Percentiles rank a stretch among this genome's conserved stretches.
Evolutionary conservation across 2,329 filamentous ascomycete species (phyloP).

Genomic region (Trichoderma sp.): DNA sequence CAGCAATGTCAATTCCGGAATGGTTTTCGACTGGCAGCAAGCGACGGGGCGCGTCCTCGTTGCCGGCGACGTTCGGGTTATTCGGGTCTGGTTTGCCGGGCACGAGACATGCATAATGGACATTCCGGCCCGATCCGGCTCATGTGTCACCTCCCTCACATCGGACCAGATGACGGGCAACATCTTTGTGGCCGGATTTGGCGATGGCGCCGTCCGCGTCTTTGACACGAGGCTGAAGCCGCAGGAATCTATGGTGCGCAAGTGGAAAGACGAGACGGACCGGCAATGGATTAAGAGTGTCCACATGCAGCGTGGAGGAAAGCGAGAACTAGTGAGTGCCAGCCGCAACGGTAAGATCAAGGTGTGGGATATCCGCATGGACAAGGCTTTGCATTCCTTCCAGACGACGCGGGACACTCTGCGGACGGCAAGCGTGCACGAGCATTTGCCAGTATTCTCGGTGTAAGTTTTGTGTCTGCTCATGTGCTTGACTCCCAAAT

Average conservation of each 20-base stretch:
- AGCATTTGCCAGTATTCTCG: slow-evolving; percentile 94
- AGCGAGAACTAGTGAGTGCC: slow-evolving; percentile 85
- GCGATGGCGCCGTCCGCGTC: slow-evolving; percentile 88
- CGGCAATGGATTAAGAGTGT: slow-evolving; percentile 94
- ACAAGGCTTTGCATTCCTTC: slow-evolving; percentile 69
- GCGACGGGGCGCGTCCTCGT: slow-evolving; percentile 94
- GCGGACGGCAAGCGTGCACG: slow-evolving; percentile 85
- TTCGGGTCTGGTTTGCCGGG: slow-evolving; percentile 92
- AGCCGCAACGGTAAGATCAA: slow-evolving; percentile 91
- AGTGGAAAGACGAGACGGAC: slow-evolving; percentile 86
- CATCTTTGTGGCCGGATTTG: slow-evolving; percentile 93
- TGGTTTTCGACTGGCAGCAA: slow-evolving; percentile 99
- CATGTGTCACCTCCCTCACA: slow-evolving; percentile 91
- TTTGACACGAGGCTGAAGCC: slow-evolving; percentile 86
- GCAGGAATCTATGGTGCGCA: slow-evolving; percentile 88
- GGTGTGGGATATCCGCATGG: slow-evolving; percentile 93
- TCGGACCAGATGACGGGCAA: slow-evolving; percentile 98
- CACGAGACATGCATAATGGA: slow-evolving; percentile 91
- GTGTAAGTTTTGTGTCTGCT: slow-evolving; percentile 58
- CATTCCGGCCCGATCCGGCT: slow-evolving; percentile 89
- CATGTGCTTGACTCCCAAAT: background rate
- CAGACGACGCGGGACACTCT: slow-evolving; percentile 73
- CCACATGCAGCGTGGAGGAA: slow-evolving; percentile 92
- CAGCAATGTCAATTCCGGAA: slow-evolving; percentile 88
- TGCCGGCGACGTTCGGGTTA: slow-evolving; percentile 91